Evolutionary conservation across 1,284 basidiomycete genomes (phyloP).

Genomic region (Irpex lacteus): DNA sequence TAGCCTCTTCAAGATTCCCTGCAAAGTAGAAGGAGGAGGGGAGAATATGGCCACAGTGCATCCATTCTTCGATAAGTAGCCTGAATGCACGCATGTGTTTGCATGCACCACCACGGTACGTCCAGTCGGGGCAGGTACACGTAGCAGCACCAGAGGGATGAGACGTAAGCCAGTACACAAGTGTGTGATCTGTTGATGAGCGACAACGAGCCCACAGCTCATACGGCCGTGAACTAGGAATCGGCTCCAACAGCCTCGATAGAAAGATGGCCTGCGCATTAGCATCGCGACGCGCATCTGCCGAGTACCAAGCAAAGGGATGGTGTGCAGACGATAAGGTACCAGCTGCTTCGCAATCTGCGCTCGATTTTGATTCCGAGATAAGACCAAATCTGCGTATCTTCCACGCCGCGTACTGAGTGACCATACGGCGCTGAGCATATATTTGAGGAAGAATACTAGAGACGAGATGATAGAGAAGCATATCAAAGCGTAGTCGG

Average conservation of each 20-base stretch:
- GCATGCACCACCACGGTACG: conserved; percentile 26
- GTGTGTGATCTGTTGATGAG: not conserved
- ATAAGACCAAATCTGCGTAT: too few relatives aligned
- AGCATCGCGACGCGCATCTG: not conserved
- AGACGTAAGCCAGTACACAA: not conserved
- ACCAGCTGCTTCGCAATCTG: too few relatives aligned
- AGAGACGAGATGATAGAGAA: not conserved
- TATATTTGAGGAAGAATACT: conserved; percentile 1
- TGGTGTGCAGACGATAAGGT: too few relatives aligned
- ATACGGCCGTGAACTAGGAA: not conserved
- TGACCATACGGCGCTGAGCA: not conserved
- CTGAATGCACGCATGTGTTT: conserved; percentile 28
- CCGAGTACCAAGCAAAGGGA: not conserved
- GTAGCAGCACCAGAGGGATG: not conserved
- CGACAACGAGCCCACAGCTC: not conserved
- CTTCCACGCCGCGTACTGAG: not conserved
- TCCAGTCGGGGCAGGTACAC: conserved; percentile 28
- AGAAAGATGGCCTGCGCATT: not conserved
- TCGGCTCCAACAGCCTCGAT: too few relatives aligned
- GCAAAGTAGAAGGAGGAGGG: too few relatives aligned
- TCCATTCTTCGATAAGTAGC: not conserved
- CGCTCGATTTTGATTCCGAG: too few relatives aligned
- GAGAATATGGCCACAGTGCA: not conserved
- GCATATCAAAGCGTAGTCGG: conserved; percentile 9
- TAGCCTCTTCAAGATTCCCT: too few relatives aligned